phyloP scores from a whole-genome alignment of 2,329 filamentous ascomycete species.

The Colletotrichum limetticola region DNA sequence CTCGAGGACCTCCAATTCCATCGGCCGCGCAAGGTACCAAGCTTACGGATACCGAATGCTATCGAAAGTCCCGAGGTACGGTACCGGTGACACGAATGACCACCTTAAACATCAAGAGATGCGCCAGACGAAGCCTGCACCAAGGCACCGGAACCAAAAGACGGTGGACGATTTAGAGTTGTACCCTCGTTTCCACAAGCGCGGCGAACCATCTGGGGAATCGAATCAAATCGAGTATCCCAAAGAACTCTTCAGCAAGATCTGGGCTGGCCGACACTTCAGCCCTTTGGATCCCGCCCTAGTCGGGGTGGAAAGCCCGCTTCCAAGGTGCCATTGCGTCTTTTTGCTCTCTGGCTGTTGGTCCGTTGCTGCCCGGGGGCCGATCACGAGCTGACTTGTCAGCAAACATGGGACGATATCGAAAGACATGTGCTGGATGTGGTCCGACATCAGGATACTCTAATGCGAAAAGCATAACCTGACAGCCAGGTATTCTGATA shows the following conservation, averaged over 20 bases:
- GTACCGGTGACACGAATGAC: neutral
- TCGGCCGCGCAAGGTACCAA: neutral
- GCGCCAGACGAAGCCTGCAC: neutral
- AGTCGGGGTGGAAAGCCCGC: neutral
- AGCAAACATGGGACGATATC: conserved; percentile 25
- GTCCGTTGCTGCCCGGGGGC: conserved; percentile 2
- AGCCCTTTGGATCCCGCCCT: conserved; percentile 9
- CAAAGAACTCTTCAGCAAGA: conserved; percentile 12
- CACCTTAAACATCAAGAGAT: neutral
- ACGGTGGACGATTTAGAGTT: conserved; percentile 22
- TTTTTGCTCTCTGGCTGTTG: neutral
- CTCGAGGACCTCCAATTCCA: conserved; percentile 5
- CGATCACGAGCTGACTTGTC: conserved; percentile 25
- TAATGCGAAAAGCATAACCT: conserved; percentile 1
- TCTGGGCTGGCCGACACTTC: conserved; percentile 4
- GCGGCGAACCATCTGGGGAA: conserved; percentile 24
- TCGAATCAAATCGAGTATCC: neutral
- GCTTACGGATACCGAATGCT: neutral
- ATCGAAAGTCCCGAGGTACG: neutral
- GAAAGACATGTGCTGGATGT: conserved; percentile 31
- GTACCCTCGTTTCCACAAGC: conserved; percentile 21
- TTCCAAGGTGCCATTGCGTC: neutral
- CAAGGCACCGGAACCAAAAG: neutral
- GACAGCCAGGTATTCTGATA: neutral
- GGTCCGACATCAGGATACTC: conserved; percentile 25